phyloP scores from a whole-genome alignment of 2,329 filamentous ascomycete species.

The Didymella keratinophila region DNA sequence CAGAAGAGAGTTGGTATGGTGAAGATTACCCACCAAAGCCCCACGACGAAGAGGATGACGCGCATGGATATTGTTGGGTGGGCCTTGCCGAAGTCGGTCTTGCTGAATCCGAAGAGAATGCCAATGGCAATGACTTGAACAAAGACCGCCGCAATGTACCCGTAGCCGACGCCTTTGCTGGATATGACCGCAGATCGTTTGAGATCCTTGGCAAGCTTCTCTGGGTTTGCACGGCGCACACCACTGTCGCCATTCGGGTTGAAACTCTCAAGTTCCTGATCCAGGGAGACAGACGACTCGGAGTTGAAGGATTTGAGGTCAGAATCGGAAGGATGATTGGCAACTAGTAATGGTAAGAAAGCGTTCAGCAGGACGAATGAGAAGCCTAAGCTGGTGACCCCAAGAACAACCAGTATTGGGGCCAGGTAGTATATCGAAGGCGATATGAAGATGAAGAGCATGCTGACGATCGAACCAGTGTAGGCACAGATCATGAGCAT shows the following conservation, averaged over 20 bases:
- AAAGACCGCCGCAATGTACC: slow-evolving; percentile 83
- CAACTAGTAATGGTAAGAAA: slow-evolving; percentile 85
- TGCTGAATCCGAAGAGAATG: slow-evolving; percentile 67
- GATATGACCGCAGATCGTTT: slow-evolving; percentile 85
- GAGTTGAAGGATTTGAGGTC: slow-evolving; percentile 17
- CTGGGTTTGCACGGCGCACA: slow-evolving; percentile 16
- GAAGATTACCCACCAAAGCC: slow-evolving; percentile 87
- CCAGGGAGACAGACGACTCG: slow-evolving; percentile 21
- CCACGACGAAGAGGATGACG: slow-evolving; percentile 81
- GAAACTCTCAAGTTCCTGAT: slow-evolving; percentile 27
- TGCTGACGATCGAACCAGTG: slow-evolving; percentile 77
- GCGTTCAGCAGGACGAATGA: slow-evolving; percentile 96
- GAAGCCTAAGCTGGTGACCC: slow-evolving; percentile 91
- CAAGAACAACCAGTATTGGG: slow-evolving; percentile 80
- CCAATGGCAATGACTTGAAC: slow-evolving; percentile 80
- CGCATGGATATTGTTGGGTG: slow-evolving; percentile 83
- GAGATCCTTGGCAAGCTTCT: slow-evolving; percentile 68
- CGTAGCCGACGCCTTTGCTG: slow-evolving; percentile 86
- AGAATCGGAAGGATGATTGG: slow-evolving; percentile 70
- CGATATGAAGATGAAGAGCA: slow-evolving; percentile 79
- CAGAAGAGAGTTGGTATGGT: slow-evolving; percentile 84
- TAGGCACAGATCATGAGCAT: slow-evolving; percentile 82
- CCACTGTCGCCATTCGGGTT: slow-evolving; percentile 40
- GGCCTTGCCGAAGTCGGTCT: slow-evolving; percentile 58
- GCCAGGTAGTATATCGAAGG: slow-evolving; percentile 80